Conservation (phyloP, 202 grass and related monocot genomes). For the Schoenoplectus triqueter region DNA sequence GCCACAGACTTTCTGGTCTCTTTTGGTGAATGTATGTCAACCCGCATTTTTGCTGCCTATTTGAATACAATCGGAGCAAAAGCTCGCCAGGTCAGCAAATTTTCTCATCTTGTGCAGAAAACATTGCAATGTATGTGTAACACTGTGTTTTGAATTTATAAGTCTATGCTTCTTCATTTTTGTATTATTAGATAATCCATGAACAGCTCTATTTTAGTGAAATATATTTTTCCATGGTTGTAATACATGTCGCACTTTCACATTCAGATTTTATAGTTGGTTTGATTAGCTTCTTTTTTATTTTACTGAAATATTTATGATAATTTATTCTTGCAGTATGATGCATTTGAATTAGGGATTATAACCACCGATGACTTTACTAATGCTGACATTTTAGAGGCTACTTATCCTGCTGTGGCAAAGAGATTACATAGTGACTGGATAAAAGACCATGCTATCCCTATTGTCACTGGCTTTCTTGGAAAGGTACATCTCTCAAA, state of each 20-base stretch:
- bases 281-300: background rate
- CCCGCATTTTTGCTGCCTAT: slow-evolving; percentile 80
- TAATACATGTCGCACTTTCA: background rate
- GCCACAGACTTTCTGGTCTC: slow-evolving; percentile 79
- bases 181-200: background rate
- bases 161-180: background rate
- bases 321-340: slow-evolving; percentile 59
- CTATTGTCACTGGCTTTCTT: slow-evolving; percentile 95
- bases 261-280: background rate
- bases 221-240: background rate
- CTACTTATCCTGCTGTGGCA: slow-evolving; percentile 88
- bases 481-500: slow-evolving; percentile 60
- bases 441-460: slow-evolving; percentile 71
- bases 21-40: slow-evolving; percentile 88
- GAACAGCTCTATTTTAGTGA: slow-evolving; percentile 1
- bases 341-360: slow-evolving; percentile 86
- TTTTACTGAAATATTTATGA: slow-evolving; percentile 9
- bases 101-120: slow-evolving; percentile 10
- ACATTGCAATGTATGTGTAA: slow-evolving; percentile 9
- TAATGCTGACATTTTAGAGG: slow-evolving; percentile 98
- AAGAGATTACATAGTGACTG: slow-evolving; percentile 84
- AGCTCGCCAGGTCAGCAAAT: slow-evolving; percentile 61
- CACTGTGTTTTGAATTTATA: slow-evolving; percentile 16
- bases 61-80: slow-evolving; percentile 68
- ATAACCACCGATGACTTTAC: slow-evolving; percentile 93